phyloP scores from a whole-genome alignment of 441 rosid genomes.

The Erodium moschatum region DNA sequence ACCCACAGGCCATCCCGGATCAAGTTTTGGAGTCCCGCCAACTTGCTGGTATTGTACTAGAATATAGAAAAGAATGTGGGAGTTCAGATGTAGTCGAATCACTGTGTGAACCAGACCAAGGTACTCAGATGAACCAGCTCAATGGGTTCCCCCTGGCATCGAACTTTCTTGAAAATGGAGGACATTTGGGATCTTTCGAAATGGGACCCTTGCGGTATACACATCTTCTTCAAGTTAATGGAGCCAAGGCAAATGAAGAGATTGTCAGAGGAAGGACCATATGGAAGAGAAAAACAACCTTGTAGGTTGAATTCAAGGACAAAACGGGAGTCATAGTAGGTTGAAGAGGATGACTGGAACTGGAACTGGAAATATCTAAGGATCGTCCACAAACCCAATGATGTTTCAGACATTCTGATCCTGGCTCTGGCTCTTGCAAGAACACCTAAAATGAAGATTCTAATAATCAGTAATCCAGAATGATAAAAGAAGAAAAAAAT shows the following conservation, averaged over 20 bases:
- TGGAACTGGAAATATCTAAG: neutral
- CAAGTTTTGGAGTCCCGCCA: conserved; percentile 41
- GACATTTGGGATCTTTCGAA: conserved; percentile 31
- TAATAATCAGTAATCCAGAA: neutral
- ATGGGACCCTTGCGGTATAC: conserved; percentile 35
- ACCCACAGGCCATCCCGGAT: conserved; percentile 46
- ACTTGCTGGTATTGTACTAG: conserved; percentile 37
- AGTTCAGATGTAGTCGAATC: conserved; percentile 50
- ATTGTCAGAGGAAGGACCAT: conserved; percentile 53
- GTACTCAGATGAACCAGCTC: conserved; percentile 20
- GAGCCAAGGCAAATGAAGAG: conserved; percentile 33
- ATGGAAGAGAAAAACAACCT: conserved; percentile 38
- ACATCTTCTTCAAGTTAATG: conserved; percentile 44
- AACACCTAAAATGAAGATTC: neutral
- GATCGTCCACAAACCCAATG: neutral
- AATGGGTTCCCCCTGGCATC: conserved; percentile 39
- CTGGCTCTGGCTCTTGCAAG: neutral
- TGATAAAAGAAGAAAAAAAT: neutral
- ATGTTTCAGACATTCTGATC: neutral
- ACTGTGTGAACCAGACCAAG: conserved; percentile 42
- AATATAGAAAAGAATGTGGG: conserved; percentile 54
- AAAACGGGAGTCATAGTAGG: conserved; percentile 4
- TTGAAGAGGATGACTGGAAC: neutral
- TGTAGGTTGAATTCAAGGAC: neutral
- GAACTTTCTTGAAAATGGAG: conserved; percentile 36